phyloP scores from a whole-genome alignment of 164 flowering plant species.

The Aristolochia fimbriata region DNA sequence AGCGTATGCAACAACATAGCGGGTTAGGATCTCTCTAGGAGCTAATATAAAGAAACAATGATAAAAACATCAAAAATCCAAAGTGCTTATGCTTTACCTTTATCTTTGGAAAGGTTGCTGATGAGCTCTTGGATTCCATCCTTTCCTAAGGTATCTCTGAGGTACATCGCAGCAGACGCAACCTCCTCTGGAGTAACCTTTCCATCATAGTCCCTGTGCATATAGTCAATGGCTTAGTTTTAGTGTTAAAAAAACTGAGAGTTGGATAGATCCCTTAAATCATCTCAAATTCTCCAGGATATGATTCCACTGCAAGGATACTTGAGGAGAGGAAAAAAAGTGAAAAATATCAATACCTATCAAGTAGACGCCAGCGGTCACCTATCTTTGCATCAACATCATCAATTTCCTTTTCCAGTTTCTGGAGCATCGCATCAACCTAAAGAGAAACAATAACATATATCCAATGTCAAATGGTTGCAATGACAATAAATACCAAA shows the following conservation, averaged over 20 bases:
- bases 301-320: no score
- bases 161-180: slow-evolving; percentile 66
- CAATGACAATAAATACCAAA: no score
- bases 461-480: no score
- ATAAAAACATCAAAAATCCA: neutral
- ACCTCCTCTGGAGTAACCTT: slow-evolving; percentile 88
- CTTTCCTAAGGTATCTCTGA: slow-evolving; percentile 58
- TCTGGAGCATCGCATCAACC: slow-evolving; percentile 94
- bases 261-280: no score
- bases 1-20: neutral
- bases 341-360: slow-evolving; percentile 36
- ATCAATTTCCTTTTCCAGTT: slow-evolving; percentile 94
- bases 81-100: slow-evolving; percentile 31
- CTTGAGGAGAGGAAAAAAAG: neutral
- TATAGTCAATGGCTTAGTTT: neutral
- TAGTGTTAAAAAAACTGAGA: no score
- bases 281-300: no score
- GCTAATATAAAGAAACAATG: no score
- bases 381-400: slow-evolving; percentile 92
- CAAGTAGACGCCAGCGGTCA: slow-evolving; percentile 76
- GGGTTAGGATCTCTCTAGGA: no score
- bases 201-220: slow-evolving; percentile 71
- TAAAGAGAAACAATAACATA: slow-evolving; percentile 7
- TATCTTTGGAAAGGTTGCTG: slow-evolving; percentile 70
- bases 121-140: slow-evolving; percentile 77